Conservation (phyloP, 2,329 filamentous ascomycete genomes). For the Ceratocystis papillata region DNA sequence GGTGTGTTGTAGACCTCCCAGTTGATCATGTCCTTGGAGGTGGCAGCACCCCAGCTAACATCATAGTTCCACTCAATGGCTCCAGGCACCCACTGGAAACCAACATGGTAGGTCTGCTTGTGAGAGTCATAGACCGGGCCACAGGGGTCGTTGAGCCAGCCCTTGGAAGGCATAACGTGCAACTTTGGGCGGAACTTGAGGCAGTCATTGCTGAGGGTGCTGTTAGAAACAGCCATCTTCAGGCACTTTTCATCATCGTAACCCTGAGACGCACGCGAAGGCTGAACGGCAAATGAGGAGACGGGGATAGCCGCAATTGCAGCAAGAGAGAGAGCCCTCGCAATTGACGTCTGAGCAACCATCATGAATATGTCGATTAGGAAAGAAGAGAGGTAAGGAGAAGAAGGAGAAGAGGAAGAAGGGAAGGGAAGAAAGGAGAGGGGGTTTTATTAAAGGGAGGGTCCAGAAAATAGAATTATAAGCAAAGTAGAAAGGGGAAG, state of each 20-base stretch:
- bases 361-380: constrained; percentile 12
- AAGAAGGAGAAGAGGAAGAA: not conserved
- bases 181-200: constrained; percentile 30
- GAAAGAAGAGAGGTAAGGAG: constrained; percentile 6
- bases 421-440: not conserved
- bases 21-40: constrained; percentile 34
- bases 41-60: constrained; percentile 33
- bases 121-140: constrained; percentile 38
- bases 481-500: not conserved
- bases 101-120: constrained; percentile 37
- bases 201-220: constrained; percentile 20
- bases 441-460: not conserved
- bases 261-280: not conserved
- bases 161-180: constrained; percentile 34
- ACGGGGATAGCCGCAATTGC: constrained; percentile 13
- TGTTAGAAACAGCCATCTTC: constrained; percentile 18
- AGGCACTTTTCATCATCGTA: constrained; percentile 15
- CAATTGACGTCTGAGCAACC: constrained; percentile 14
- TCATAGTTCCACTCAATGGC: constrained; percentile 27
- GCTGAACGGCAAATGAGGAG: constrained; percentile 3
- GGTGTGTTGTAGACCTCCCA: constrained; percentile 17
- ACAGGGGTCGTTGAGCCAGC: constrained; percentile 37
- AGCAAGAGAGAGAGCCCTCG: constrained; percentile 15
- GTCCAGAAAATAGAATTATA: not conserved
- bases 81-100: constrained; percentile 31